Base-by-base conservation (phyloP, 2,329 filamentous ascomycete genomes). In the Sarocladium strictum region DNA sequence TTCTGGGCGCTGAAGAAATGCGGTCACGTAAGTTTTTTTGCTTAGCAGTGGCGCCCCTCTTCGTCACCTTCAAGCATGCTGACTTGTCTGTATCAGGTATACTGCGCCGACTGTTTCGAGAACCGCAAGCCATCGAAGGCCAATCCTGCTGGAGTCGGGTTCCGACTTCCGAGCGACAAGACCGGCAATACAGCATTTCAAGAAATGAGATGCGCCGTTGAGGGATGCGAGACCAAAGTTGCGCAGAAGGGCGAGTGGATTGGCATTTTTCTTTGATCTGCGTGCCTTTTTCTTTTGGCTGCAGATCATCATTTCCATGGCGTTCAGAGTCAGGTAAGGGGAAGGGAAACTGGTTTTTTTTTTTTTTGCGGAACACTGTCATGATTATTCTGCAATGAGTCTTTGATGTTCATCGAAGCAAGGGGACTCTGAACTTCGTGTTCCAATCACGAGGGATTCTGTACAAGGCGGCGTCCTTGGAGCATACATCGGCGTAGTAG, bases 1-100 rank as follows among this genome's bases (percentile, higher is more conserved):
- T 93, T 97, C 58, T 97, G 92, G 91, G 87, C 94, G 1, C 79
- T 94, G 33, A 96, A 92, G 70, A 80, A 80, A 53, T 99, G 94
- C 67, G 94, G 94, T 59, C 94, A 99, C 73, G 94, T 97, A 79
- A 65, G 77, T 68, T 38, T 19, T 9, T n/a, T 52, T 35, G 40
- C 23, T n/a, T n/a, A n/a, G n/a, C 27, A 29, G 19, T 21, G 49
- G 9, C 2, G 29, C 9, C 35, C 35, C 35, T 32, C 9, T 24
- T 19, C 15, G 12, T 32, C 37, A 24, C 38, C n/a, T n/a, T 15
- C 35, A 14, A 5, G 6, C 35, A 9, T 17, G 37, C 21, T 11
- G 21, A 24, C 12, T 29, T 21, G 29, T 55, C 33, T 27, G 56
- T 55, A 57, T 47, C 40, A 86, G 83, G 83, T 86, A 14, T 86